phyloP scores from a whole-genome alignment of 2,329 filamentous ascomycete genomes.

The Microsporum canis region DNA sequence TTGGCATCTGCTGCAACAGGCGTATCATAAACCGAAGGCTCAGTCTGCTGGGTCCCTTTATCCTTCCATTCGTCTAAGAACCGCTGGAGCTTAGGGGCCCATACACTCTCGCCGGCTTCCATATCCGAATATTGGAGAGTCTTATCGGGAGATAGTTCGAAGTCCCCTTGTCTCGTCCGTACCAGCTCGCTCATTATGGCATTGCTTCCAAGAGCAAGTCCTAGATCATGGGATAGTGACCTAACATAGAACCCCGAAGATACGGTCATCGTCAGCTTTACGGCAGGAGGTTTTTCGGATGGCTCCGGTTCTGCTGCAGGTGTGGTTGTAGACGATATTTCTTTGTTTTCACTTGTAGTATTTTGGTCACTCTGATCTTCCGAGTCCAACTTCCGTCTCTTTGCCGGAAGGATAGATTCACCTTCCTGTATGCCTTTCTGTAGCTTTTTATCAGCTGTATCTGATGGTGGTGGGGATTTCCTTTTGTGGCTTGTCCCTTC shows the following conservation, averaged over 20 bases:
- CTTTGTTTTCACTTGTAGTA: slow-evolving; percentile 8
- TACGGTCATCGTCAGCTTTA: slow-evolving; percentile 77
- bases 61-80: slow-evolving; percentile 43
- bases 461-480: slow-evolving; percentile 24
- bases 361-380: neutral
- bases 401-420: neutral
- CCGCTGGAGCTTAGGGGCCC: slow-evolving; percentile 61
- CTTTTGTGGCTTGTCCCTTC: slow-evolving; percentile 22
- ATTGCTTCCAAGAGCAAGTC: slow-evolving; percentile 66
- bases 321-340: slow-evolving; percentile 27
- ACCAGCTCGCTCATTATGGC: slow-evolving; percentile 78
- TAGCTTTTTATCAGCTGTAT: slow-evolving; percentile 11
- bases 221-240: slow-evolving; percentile 84
- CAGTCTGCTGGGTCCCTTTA: neutral
- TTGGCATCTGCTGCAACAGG: neutral
- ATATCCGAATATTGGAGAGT: slow-evolving; percentile 71
- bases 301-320: neutral
- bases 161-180: slow-evolving; percentile 71
- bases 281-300: slow-evolving; percentile 50
- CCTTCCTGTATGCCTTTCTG: neutral
- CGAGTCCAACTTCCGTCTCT: slow-evolving; percentile 6
- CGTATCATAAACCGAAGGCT: neutral
- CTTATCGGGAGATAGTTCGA: slow-evolving; percentile 56
- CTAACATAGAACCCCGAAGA: slow-evolving; percentile 95
- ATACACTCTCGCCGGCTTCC: slow-evolving; percentile 62